Percentiles rank a stretch among this genome's conserved stretches.
Evolutionary conservation across 331 rosid genomes (phyloP).

Genomic region (Rosa hybrid): DNA sequence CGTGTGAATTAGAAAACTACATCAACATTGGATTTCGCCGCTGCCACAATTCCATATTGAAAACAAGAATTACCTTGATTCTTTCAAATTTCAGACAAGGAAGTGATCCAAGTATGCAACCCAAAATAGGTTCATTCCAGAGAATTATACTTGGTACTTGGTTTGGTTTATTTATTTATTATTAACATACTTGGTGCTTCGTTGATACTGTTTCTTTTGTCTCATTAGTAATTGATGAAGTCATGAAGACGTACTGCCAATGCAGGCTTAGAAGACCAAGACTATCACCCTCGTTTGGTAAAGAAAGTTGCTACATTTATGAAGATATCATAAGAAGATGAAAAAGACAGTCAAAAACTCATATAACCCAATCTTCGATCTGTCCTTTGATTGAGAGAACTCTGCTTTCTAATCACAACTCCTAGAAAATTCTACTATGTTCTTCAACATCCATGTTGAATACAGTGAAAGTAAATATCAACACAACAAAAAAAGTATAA

Average conservation of each 20-base stretch:
- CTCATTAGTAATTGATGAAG: neutral
- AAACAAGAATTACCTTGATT: slow-evolving; percentile 29
- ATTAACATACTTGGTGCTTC: too few relatives aligned
- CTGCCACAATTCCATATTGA: slow-evolving; percentile 34
- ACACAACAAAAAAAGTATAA: too few relatives aligned
- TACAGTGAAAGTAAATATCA: neutral
- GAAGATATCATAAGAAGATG: neutral
- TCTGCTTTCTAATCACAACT: neutral
- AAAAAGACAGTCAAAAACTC: neutral
- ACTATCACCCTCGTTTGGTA: neutral
- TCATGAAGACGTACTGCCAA: neutral
- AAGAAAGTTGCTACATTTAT: neutral
- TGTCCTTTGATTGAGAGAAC: neutral
- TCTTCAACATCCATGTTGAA: neutral
- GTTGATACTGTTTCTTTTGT: neutral
- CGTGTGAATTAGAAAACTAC: slow-evolving; percentile 5
- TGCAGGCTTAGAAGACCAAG: neutral
- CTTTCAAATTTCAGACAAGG: slow-evolving; percentile 17
- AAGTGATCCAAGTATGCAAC: slow-evolving; percentile 21
- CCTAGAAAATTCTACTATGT: neutral
- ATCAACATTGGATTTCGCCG: slow-evolving; percentile 29
- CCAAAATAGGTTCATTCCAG: slow-evolving; percentile 26
- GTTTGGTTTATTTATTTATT: neutral
- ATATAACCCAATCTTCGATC: neutral
- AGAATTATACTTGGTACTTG: neutral